Evolutionary conservation across 2,329 filamentous ascomycete species (phyloP), one percentile per base, ranked within the genome.

Genomic region (Westerdykella ornata): DNA sequence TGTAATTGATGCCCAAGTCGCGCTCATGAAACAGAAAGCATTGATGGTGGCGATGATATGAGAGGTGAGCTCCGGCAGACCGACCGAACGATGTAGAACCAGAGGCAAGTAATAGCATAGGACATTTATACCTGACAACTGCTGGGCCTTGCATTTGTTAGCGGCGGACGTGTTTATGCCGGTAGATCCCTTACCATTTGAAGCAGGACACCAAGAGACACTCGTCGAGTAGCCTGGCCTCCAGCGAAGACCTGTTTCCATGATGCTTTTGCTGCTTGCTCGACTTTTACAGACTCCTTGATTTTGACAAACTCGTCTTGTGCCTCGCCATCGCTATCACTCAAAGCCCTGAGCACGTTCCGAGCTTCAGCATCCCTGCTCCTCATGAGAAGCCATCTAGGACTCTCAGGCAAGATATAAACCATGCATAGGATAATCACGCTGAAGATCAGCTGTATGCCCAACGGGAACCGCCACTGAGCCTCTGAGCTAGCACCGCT

Each of bases 381-480:
- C 15, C 35, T 30, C n/a, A 36, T 17, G 3, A 43, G 15, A 12
- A 48, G 43, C 45, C 45, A 48, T 15, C 45, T 18, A 3, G 45
- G 45, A 3, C 17, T 37, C 32, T 48, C 45, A 3, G 45, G 45
- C 6, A 48, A 19, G 9, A 39, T 17, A 12, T 14, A 34, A 4
- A 48, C 16, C 12, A 30, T 32, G 5, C 20, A 4, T 5, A 39
- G 7, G n/a, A 45, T 31, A 11, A 48, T 19, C 30, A 33, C 30
- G 30, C 30, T 33, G 30, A 33, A 33, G 14, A 59, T 17, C 22
- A 53, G 28, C 40, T 59, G 56, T 6, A 60, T 46, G 14, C 37
- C 51, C 8, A 54, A 35, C 17, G 53, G 53, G 17, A 58, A 44
- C 12, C 51, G 32, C 49, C 49, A 54, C 36, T 54, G 51, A 1